phyloP scores from a whole-genome alignment of 805 yeast genomes.

The Metschnikowia cerradonensis region DNA sequence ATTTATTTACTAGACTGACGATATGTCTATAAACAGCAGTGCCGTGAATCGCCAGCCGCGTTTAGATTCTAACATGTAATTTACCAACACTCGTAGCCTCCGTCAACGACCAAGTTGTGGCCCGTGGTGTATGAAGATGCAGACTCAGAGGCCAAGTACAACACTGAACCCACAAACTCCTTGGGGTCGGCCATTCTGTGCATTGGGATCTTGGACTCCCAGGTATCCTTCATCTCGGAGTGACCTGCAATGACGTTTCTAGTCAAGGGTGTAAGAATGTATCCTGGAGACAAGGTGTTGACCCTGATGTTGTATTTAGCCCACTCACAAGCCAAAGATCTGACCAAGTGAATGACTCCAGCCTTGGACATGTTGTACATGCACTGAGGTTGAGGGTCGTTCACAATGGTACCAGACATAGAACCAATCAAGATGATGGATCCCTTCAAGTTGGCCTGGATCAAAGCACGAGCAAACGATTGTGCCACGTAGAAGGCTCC shows the following conservation, averaged over 20 bases:
- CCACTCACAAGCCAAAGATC: constrained; percentile 79
- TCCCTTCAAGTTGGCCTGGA: constrained; percentile 51
- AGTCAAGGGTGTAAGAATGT: constrained; percentile 75
- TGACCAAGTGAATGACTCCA: constrained; percentile 76
- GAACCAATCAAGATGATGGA: constrained; percentile 71
- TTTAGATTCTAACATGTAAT: background rate
- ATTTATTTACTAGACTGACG: background rate
- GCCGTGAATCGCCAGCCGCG: constrained; percentile 4
- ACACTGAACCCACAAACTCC: constrained; percentile 73
- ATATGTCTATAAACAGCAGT: constrained; percentile 2
- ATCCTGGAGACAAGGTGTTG: constrained; percentile 76
- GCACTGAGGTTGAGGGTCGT: constrained; percentile 75
- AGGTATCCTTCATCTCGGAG: constrained; percentile 59
- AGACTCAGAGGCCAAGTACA: constrained; percentile 65
- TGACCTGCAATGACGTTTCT: constrained; percentile 62
- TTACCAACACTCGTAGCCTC: constrained; percentile 83
- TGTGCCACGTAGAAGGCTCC: constrained; percentile 76
- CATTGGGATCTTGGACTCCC: constrained; percentile 73
- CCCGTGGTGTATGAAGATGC: constrained; percentile 83
- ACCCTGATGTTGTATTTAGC: constrained; percentile 72
- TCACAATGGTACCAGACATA: constrained; percentile 74
- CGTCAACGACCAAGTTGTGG: constrained; percentile 77
- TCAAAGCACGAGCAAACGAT: constrained; percentile 65
- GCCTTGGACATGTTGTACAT: constrained; percentile 86
- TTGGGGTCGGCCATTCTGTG: constrained; percentile 82